Conservation (phyloP, 2,329 filamentous ascomycete genomes). For the Aspergillus vadensis region DNA sequence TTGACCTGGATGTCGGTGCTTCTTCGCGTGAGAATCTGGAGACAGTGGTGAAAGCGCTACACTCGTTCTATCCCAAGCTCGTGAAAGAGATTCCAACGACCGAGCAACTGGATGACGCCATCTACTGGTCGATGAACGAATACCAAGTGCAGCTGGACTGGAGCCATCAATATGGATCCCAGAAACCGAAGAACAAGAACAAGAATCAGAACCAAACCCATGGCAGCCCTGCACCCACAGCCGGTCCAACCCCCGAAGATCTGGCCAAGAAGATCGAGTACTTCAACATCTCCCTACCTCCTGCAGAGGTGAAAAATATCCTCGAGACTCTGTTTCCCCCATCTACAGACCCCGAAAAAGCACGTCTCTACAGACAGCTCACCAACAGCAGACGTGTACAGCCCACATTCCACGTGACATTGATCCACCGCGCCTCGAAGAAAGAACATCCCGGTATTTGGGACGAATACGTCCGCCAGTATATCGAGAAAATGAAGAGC, state of each 20-base stretch:
- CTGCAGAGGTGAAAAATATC: constrained; percentile 54
- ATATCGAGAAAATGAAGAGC: constrained; percentile 44
- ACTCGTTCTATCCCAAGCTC: constrained; percentile 76
- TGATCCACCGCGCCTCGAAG: constrained; percentile 75
- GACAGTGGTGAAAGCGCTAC: constrained; percentile 69
- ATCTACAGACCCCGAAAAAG: constrained; percentile 53
- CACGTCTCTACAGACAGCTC: constrained; percentile 75
- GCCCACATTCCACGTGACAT: constrained; percentile 85
- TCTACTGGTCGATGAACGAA: constrained; percentile 71
- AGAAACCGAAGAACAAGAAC: constrained; percentile 39
- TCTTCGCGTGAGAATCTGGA: constrained; percentile 87
- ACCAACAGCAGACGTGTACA: constrained; percentile 75
- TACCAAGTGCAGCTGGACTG: constrained; percentile 80
- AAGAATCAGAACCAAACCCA: constrained; percentile 25
- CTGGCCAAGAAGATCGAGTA: constrained; percentile 64
- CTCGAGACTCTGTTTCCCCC: constrained; percentile 70
- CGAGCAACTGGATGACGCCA: constrained; percentile 76
- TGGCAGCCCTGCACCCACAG: constrained; percentile 21
- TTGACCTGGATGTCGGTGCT: constrained; percentile 76
- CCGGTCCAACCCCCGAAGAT: constrained; percentile 32
- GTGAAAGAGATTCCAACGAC: constrained; percentile 66
- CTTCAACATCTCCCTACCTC: constrained; percentile 61
- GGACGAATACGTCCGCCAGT: constrained; percentile 68
- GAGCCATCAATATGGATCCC: constrained; percentile 47
- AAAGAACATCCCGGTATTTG: constrained; percentile 69